These are phyloP conservation scores for Teunomyces tritomae DNA, from an alignment of 805 yeast genomes.

Conservation along the genomic window DNA sequence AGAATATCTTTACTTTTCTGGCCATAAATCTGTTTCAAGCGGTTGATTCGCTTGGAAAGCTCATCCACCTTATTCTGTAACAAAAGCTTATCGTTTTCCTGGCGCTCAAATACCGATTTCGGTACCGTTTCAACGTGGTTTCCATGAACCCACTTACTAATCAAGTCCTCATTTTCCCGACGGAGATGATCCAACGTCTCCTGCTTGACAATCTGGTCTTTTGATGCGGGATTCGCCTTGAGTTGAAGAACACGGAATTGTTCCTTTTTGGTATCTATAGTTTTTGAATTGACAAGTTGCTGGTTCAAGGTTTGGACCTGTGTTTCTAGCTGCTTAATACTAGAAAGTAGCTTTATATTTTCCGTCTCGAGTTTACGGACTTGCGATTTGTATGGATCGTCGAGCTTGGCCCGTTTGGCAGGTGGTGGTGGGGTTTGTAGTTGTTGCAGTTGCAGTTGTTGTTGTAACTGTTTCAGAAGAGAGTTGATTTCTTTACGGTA, in stretches of 20 bases:
- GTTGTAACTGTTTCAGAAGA: constrained; percentile 31
- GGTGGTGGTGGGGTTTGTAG: constrained; percentile 13
- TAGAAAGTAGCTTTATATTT: constrained; percentile 36
- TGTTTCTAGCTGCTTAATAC: constrained; percentile 34
- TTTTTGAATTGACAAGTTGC: constrained; percentile 27
- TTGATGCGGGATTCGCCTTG: constrained; percentile 60
- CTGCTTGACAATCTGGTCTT: constrained; percentile 60
- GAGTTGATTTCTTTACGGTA: constrained; percentile 52
- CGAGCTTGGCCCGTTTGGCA: constrained; percentile 24
- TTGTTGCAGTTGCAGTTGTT: constrained; percentile 32
- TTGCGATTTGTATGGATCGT: constrained; percentile 14
- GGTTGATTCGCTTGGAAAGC: constrained; percentile 47
- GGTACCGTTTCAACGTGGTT: constrained; percentile 45
- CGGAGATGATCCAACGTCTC: constrained; percentile 49
- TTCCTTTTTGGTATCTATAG: constrained; percentile 18
- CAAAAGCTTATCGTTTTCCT: constrained; percentile 50
- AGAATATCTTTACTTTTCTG: constrained; percentile 71
- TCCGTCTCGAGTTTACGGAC: constrained; percentile 37
- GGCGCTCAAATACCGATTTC: constrained; percentile 58
- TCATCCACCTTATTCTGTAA: constrained; percentile 48
- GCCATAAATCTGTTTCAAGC: constrained; percentile 58
- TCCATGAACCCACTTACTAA: constrained; percentile 23
- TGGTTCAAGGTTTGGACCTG: constrained; percentile 34
- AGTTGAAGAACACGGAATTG: constrained; percentile 55
- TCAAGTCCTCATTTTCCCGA: constrained; percentile 57